Base-by-base conservation (phyloP, 169 alveolate genomes). In the Perkinsus chesapeaki region DNA sequence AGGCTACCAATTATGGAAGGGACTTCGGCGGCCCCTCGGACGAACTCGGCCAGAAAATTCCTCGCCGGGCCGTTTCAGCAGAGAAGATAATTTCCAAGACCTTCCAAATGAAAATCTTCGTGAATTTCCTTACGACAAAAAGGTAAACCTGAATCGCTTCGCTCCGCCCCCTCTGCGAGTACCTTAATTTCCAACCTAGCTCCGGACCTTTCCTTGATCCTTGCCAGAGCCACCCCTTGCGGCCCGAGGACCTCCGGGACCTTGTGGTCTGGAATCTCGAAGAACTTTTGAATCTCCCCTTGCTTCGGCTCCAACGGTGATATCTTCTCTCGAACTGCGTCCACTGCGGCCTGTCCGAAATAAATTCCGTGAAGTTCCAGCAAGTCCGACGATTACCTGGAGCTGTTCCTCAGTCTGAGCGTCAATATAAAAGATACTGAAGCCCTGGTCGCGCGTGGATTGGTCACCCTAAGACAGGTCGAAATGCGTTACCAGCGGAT, bases 241-340 rank as follows among this genome's bases (percentile, higher is more conserved):
- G 82, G 82, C 27, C 82, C 82, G 82, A 60, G 82, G 31, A 60
- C 82, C 82, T 60, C 82, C 82, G 82, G 82, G 82, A 60, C 82
- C 31, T 60, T 60, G 82, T 60, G 82, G 82, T 60, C 82, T 34
- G 82, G 82, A 60, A 60, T 60, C 27, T 60, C 82, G 31, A 60
- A 60, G 82, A 60, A 60, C 31, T 16, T 60, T 16, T 60, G 82
- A 23, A 60, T 60, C 23, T 60, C 82, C 3, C 82, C 82, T 60
- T 60, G 37, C 82, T 60, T 60, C 12, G 82, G 82, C 82, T 60
- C 82, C 12, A 60, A 34, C 31, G 82, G 82, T 3, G 82, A 60
- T 60, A 60, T 23, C 82, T 60, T 60, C 82, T 60, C 82, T 34
- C 82, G 82, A 60, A 60, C 27, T 27, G 82, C 82, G 31, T 60